Base-by-base conservation (phyloP, 768 basidiomycete genomes). In the Tremella fuciformis region DNA sequence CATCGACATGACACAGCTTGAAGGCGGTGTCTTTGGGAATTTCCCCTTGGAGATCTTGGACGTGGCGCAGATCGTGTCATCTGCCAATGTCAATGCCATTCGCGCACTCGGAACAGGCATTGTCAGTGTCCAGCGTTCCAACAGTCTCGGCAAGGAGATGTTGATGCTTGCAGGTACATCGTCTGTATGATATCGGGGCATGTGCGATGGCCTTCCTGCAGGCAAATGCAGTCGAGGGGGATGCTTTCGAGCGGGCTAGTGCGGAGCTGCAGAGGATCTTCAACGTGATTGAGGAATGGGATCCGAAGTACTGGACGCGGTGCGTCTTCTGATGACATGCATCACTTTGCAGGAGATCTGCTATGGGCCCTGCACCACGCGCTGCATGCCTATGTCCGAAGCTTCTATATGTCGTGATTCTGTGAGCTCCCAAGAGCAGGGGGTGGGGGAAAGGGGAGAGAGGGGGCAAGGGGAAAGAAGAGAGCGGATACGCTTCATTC, bases 291-390 rank as follows among this genome's bases (percentile, higher is more conserved):
- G 38, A 19, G n/a, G 51, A 37, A 13, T 53, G 51, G 51, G 51
- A 53, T n/a, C 22, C 51, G n/a, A 25, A 37, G 34, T 53, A 24
- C 26, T 53, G 51, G 53, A 49, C 18, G 46, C 47, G n/a, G 47
- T 22, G 38, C 22, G 2, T 13, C 4, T 46, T 46, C 22, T 46
- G 29, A 34, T 34, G 29, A 34, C 29, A 34, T 34, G 11, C 11
- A 34, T 34, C 29, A 46, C 29, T 34, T 34, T 11, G 29, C 29
- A 4, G 29, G 29, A 34, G n/a, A n/a, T n/a, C n/a, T n/a, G n/a
- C n/a, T n/a, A n/a, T n/a, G n/a, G n/a, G n/a, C n/a, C 29, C 29
- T 11, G 4, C 11, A 6, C 29, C 11, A 34, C 29, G 29, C 29
- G 29, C 6, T 34, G 29, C 29, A 34, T 34, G 29, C 29, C 29